These are phyloP conservation scores for Suillus weaverae DNA, from an alignment of 768 basidiomycete genomes.

Conservation along the genomic window DNA sequence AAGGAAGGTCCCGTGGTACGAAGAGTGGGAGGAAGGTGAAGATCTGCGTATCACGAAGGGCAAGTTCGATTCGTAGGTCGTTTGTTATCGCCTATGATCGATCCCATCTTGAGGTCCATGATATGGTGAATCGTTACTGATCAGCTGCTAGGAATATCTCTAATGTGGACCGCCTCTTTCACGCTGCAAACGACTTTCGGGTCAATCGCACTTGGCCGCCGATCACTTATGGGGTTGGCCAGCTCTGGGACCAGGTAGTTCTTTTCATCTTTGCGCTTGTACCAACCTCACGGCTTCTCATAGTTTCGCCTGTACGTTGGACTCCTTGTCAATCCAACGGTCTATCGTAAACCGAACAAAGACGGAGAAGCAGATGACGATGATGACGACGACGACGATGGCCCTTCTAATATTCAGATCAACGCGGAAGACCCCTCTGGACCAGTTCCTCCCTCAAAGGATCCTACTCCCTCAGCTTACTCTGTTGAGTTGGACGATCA, in stretches of 20 bases:
- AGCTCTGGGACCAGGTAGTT: conserved; percentile 67
- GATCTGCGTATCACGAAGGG: conserved; percentile 40
- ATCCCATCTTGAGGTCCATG: conserved; percentile 2
- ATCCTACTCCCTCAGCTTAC: conserved; percentile 25
- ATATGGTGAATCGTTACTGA: conserved; percentile 4
- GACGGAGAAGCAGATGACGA: conserved; percentile 37
- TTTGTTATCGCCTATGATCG: not conserved
- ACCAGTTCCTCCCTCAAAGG: conserved; percentile 13
- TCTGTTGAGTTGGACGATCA: conserved; percentile 19
- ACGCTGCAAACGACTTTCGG: conserved; percentile 60
- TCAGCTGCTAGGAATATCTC: conserved; percentile 38
- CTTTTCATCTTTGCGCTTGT: not conserved
- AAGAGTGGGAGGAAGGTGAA: conserved; percentile 71
- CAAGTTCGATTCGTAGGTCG: conserved; percentile 52
- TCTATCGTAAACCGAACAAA: conserved; percentile 32
- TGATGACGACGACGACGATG: conserved; percentile 14
- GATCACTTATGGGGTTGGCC: conserved; percentile 30
- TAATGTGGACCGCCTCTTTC: conserved; percentile 54
- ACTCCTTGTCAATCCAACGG: conserved; percentile 49
- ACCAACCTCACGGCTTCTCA: not conserved
- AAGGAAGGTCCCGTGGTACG: conserved; percentile 55
- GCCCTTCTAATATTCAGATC: not conserved
- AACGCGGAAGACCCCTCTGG: conserved; percentile 1
- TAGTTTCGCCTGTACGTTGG: conserved; percentile 67
- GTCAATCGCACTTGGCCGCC: conserved; percentile 40